A percentile compares a stretch with the other conserved stretches of the same genome.
These are phyloP conservation scores for Triticum aestivum DNA, from an alignment of 176 grass and related monocot genomes.

Conservation along the genomic window DNA sequence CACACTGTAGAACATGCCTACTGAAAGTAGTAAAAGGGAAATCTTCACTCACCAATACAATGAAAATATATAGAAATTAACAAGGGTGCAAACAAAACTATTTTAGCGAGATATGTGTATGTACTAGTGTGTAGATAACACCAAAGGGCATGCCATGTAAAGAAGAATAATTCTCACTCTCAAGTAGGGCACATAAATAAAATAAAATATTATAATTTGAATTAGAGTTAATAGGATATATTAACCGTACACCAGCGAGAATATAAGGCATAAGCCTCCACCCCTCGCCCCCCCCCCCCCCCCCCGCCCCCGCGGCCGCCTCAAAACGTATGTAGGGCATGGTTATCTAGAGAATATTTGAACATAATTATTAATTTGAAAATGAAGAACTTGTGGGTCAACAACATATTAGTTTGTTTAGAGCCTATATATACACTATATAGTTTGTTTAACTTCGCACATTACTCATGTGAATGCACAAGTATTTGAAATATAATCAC, in stretches of 20 bases:
- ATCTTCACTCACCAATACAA: not conserved
- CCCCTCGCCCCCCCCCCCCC: too few relatives aligned
- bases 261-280: not conserved
- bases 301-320: too few relatives aligned
- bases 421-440: not conserved
- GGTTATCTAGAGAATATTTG: not conserved
- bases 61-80: not conserved
- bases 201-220: not conserved
- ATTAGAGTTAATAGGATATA: not conserved
- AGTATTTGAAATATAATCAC: not conserved
- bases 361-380: not conserved
- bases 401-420: conserved; percentile 1
- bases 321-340: too few relatives aligned
- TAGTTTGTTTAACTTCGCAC: not conserved
- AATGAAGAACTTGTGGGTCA: not conserved
- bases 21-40: not conserved
- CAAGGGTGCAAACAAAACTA: not conserved
- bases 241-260: not conserved
- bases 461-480: not conserved
- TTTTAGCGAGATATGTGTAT: not conserved
- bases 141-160: not conserved
- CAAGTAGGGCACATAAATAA: not conserved
- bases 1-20: conserved; percentile 8
- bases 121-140: not conserved
- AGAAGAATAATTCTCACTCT: not conserved